These are phyloP conservation scores for Sarcodon sp. DNA, from an alignment of 768 basidiomycete species.

Conservation along the genomic window DNA sequence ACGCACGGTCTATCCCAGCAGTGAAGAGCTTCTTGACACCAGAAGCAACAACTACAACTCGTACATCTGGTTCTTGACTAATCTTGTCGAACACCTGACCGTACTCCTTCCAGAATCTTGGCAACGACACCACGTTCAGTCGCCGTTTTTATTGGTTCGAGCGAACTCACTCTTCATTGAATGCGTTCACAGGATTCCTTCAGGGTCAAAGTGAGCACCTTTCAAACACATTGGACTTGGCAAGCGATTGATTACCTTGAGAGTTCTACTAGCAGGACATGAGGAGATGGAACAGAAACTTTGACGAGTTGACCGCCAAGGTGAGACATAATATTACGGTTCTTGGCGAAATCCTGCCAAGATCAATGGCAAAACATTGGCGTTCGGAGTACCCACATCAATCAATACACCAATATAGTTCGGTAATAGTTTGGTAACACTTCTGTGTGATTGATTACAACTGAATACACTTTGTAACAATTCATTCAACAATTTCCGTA, in stretches of 20 bases:
- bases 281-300: slow-evolving; percentile 19
- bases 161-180: slow-evolving; percentile 30
- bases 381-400: too few species aligned
- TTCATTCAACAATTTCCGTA: too few species aligned
- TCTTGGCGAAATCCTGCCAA: too few species aligned
- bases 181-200: slow-evolving; percentile 60
- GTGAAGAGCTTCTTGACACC: slow-evolving; percentile 62
- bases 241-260: slow-evolving; percentile 13
- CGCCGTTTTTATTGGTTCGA: neutral
- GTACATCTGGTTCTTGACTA: slow-evolving; percentile 37
- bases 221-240: neutral
- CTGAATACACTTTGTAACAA: too few species aligned
- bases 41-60: slow-evolving; percentile 65
- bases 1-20: slow-evolving; percentile 71
- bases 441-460: too few species aligned
- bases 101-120: slow-evolving; percentile 66
- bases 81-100: slow-evolving; percentile 47
- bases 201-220: neutral
- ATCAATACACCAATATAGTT: too few species aligned
- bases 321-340: slow-evolving; percentile 2
- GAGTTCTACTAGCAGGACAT: slow-evolving; percentile 28
- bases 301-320: slow-evolving; percentile 16
- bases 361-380: too few species aligned
- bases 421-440: too few species aligned
- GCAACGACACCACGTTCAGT: neutral